phyloP scores from a whole-genome alignment of 116 monocot species.

The Zostera marina region DNA sequence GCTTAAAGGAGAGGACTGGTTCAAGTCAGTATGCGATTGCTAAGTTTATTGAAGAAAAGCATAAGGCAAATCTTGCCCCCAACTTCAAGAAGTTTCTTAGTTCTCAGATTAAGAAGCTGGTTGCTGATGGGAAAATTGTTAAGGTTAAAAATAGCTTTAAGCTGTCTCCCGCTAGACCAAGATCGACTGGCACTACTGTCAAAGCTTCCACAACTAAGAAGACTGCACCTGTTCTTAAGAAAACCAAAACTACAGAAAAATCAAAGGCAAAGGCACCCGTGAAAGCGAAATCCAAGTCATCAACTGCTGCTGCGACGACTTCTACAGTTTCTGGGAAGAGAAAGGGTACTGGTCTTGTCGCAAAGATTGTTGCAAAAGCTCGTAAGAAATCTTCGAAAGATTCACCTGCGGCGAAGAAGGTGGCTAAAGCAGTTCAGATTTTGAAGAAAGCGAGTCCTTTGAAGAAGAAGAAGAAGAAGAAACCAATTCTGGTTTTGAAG shows the following conservation, averaged over 20 bases:
- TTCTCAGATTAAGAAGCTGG: slow-evolving; percentile 33
- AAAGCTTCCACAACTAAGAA: slow-evolving; percentile 7
- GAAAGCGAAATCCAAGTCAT: slow-evolving; percentile 1
- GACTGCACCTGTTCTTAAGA: neutral
- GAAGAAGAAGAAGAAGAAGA: slow-evolving; percentile 3
- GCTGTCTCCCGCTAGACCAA: slow-evolving; percentile 21
- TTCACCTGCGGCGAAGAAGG: slow-evolving; percentile 22
- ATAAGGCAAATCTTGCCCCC: slow-evolving; percentile 31
- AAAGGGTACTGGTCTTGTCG: slow-evolving; percentile 1
- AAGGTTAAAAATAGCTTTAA: slow-evolving; percentile 68
- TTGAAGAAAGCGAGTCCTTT: neutral
- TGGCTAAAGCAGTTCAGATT: neutral
- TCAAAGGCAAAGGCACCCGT: slow-evolving; percentile 10
- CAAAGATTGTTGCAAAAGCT: slow-evolving; percentile 16
- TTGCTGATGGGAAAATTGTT: slow-evolving; percentile 39
- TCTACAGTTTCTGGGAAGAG: neutral
- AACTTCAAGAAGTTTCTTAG: slow-evolving; percentile 52
- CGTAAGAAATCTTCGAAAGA: slow-evolving; percentile 25
- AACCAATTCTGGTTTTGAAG: no score
- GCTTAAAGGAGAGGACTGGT: slow-evolving; percentile 60
- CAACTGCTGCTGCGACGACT: slow-evolving; percentile 6
- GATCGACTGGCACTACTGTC: slow-evolving; percentile 7
- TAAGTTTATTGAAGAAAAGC: slow-evolving; percentile 63
- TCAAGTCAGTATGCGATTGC: slow-evolving; percentile 59
- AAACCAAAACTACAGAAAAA: neutral